These are phyloP conservation scores for Kickxella alabastrina DNA, from an alignment of 192 early-diverging fungal species.

Conservation along the genomic window DNA sequence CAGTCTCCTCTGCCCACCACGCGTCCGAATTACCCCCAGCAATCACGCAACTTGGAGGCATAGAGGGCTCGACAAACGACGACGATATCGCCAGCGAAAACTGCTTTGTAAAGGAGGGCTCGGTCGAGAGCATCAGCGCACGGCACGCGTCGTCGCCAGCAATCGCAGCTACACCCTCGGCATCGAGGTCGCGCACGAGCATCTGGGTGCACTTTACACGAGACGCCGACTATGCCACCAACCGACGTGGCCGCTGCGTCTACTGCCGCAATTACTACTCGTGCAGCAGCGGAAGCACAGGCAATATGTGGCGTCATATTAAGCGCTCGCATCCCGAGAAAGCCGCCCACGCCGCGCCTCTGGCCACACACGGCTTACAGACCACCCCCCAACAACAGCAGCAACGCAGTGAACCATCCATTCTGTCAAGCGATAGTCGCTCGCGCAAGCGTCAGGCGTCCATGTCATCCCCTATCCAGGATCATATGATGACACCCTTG, in stretches of 20 bases:
- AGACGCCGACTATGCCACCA: conserved; percentile 50
- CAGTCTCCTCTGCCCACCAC: background rate
- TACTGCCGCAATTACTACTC: conserved; percentile 56
- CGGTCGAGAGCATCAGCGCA: conserved; percentile 35
- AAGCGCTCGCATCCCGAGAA: conserved; percentile 52
- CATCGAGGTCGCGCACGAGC: conserved; percentile 42
- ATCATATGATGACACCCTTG: too few species aligned
- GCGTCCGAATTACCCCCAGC: too few species aligned
- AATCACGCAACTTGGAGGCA: background rate
- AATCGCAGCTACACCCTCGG: conserved; percentile 16
- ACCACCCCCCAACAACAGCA: too few species aligned
- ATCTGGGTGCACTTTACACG: conserved; percentile 52
- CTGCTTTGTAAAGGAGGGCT: conserved; percentile 34
- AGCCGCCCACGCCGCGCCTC: conserved; percentile 40
- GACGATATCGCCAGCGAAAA: conserved; percentile 29
- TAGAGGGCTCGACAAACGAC: conserved; percentile 20
- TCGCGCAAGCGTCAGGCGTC: conserved; percentile 51
- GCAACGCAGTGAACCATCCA: background rate
- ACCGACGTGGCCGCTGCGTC: conserved; percentile 51
- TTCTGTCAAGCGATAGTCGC: conserved; percentile 11
- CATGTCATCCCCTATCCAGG: conserved; percentile 34
- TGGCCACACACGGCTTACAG: conserved; percentile 38
- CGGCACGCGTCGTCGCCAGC: conserved; percentile 35
- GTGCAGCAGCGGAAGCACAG: conserved; percentile 51
- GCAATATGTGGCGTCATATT: conserved; percentile 54